Evolutionary conservation across 106 monocot species (phyloP).

Genomic region (Iris macrosiphon): DNA sequence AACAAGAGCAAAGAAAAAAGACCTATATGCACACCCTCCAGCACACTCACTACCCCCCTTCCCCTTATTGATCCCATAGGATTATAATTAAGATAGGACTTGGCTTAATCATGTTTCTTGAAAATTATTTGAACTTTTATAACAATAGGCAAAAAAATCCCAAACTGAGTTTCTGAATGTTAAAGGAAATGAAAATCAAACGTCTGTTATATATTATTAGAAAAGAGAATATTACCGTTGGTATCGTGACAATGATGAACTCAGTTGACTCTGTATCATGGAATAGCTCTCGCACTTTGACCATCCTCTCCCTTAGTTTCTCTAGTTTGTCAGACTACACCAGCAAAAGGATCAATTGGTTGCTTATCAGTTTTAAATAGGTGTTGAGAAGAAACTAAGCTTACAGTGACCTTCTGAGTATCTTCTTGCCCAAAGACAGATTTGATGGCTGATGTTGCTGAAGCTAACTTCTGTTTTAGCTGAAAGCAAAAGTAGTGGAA

Average conservation of each 20-base stretch:
- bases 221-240: slow-evolving; percentile 69
- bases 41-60: no score
- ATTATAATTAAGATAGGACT: no score
- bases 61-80: no score
- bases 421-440: slow-evolving; percentile 89
- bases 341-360: neutral
- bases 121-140: no score
- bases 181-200: no score
- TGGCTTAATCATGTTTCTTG: no score
- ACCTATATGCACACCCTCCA: no score
- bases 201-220: no score
- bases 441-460: slow-evolving; percentile 98
- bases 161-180: no score
- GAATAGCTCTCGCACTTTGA: slow-evolving; percentile 92
- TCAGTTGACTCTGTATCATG: slow-evolving; percentile 88
- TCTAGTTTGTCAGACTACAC: slow-evolving; percentile 88
- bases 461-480: slow-evolving; percentile 80
- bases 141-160: no score
- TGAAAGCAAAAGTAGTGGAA: slow-evolving; percentile 12
- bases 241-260: slow-evolving; percentile 94
- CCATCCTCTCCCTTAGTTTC: slow-evolving; percentile 89
- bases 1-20: no score
- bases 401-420: slow-evolving; percentile 54
- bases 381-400: slow-evolving; percentile 8
- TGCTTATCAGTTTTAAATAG: neutral